Percentiles rank a stretch among this genome's conserved stretches.
Evolutionary conservation across 495 filamentous ascomycete genomes (phyloP).

Genomic region (Xylaria telfairii): DNA sequence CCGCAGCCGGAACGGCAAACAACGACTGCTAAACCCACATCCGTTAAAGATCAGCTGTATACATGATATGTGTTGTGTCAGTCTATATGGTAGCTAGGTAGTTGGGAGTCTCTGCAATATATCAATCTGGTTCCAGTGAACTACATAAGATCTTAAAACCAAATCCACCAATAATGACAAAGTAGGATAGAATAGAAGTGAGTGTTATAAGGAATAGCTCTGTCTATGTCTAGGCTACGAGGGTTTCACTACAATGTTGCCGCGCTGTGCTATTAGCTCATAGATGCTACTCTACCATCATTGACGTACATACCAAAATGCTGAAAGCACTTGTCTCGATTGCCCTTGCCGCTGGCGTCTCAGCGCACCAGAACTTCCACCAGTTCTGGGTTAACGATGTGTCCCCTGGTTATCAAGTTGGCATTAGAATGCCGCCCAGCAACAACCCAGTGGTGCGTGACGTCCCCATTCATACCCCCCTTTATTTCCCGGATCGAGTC

Average conservation of each 20-base stretch:
- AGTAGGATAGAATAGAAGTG: neutral
- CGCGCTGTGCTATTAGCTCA: neutral
- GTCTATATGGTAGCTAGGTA: neutral
- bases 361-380: constrained; percentile 48
- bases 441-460: constrained; percentile 42
- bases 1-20: constrained; percentile 10
- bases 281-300: neutral
- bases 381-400: constrained; percentile 48
- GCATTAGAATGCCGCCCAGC: constrained; percentile 45
- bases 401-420: constrained; percentile 45
- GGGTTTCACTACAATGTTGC: neutral
- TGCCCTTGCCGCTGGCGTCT: constrained; percentile 32
- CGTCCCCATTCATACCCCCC: neutral
- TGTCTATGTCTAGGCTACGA: neutral
- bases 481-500: neutral
- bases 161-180: neutral
- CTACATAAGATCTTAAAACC: neutral
- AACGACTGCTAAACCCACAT: neutral
- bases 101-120: neutral
- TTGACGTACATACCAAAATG: constrained; percentile 14
- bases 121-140: neutral
- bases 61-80: neutral
- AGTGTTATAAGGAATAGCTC: too few relatives aligned
- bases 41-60: constrained; percentile 1
- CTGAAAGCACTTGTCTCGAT: constrained; percentile 23